These are phyloP conservation scores for Bipolaris gigantea DNA, from an alignment of 2,329 filamentous ascomycete genomes.

Conservation along the genomic window DNA sequence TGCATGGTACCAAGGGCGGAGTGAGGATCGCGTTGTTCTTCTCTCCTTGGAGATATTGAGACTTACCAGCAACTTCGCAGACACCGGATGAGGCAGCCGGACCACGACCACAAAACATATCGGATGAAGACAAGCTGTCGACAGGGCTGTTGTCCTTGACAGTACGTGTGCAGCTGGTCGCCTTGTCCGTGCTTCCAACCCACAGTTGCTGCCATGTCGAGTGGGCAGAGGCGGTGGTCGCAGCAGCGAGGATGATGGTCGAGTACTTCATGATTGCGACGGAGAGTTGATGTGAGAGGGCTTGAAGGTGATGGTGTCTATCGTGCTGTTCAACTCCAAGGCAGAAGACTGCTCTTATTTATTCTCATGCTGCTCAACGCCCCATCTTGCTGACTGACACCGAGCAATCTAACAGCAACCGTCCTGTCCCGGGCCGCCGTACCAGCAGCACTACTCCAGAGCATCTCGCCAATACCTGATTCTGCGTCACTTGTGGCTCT, in stretches of 20 bases:
- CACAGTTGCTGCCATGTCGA: conserved; percentile 46
- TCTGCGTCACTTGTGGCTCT: conserved; percentile 1
- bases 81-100: conserved; percentile 30
- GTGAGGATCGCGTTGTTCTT: not conserved
- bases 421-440: conserved; percentile 16
- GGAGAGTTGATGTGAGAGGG: not conserved
- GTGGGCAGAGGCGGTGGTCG: conserved; percentile 41
- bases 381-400: not conserved
- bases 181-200: conserved; percentile 41
- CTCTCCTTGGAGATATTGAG: not conserved
- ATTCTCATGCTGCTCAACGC: conserved; percentile 2
- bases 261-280: conserved; percentile 33
- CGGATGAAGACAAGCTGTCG: conserved; percentile 29
- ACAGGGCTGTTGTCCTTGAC: conserved; percentile 44
- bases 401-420: conserved; percentile 17
- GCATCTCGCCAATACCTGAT: conserved; percentile 11
- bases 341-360: conserved; percentile 13
- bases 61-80: conserved; percentile 42
- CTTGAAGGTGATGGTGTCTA: not conserved
- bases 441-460: conserved; percentile 3
- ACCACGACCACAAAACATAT: conserved; percentile 44
- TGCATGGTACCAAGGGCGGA: not conserved
- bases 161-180: conserved; percentile 32
- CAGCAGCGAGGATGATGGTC: conserved; percentile 37
- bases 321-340: not conserved